Base-by-base conservation (phyloP, 352 stramenopile species). In the Detonula confervacea region DNA sequence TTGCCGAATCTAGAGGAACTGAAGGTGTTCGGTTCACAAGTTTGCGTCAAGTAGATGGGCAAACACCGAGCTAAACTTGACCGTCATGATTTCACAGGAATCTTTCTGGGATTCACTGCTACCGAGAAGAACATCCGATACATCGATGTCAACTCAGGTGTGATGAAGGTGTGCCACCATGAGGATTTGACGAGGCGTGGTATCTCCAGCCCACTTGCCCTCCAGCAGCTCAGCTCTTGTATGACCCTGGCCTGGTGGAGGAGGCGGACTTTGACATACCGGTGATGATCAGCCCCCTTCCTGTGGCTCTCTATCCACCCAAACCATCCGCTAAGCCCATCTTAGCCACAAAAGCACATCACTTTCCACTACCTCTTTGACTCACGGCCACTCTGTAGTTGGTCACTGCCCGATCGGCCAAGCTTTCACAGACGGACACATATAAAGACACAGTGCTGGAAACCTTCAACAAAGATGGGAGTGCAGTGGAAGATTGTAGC, bases 1-100 rank as follows among this genome's bases (percentile, higher is more conserved):
- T 56, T 44, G 16, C 72, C 73, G 0, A 29, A 86, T 27, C 55
- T 89, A 6, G 30, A 24, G 0, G 1, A 62, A 25, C 52, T 83
- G 9, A 27, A 61, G 20, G 55, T 66, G 0, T 87, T 84, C 62
- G 64, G 64, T 1, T 64, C 64, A 3, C 8, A 35, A 0, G 64
- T 73, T 3, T 73, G 51, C 18, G 51, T 73, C 1, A 73, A 73
- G 20, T 5, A 29, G 9, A 57, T 22, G 1, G 51, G 64, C 7
- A n/a, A 61, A 0, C 29, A 46, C 0, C 29, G 46, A 2, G 8
- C 25, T 27, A 71, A 71, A 33, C 35, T 71, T 25, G 46, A 61
- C 16, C 16, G 20, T 25, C 29, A 71, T 25, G 44, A 60, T 47
- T 71, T 71, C 29, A 59, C 4, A 1, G 62, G 62, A 0, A 60